A percentile compares a stretch with the other conserved stretches of the same genome.
These are phyloP conservation scores for Primulina tabacum DNA, from an alignment of 257 asterid genomes.

Conservation along the genomic window DNA sequence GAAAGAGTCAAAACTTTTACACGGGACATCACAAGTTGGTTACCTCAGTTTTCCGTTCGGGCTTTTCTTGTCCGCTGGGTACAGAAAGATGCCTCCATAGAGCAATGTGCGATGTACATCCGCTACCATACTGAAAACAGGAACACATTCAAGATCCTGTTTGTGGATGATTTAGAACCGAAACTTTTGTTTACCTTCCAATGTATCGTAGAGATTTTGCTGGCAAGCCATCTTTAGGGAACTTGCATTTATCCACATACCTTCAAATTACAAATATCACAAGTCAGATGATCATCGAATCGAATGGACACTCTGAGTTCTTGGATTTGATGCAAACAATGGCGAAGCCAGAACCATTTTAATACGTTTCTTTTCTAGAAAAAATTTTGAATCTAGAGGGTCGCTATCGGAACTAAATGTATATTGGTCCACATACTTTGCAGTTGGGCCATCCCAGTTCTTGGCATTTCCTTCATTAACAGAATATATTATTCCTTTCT, in stretches of 20 bases:
- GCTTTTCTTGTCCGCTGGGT: conserved; percentile 98
- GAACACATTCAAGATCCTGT: not conserved
- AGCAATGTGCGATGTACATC: conserved; percentile 98
- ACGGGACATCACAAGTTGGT: conserved; percentile 7
- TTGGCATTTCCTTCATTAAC: conserved; percentile 95
- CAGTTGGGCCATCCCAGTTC: conserved; percentile 91
- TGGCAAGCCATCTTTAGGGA: conserved; percentile 80
- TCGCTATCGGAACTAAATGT: not conserved
- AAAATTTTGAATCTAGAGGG: no score
- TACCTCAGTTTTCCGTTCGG: conserved; percentile 88
- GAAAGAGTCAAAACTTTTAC: not conserved
- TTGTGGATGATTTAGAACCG: no score
- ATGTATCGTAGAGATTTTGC: conserved; percentile 89
- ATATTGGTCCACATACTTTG: conserved; percentile 49
- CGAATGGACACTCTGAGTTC: not conserved
- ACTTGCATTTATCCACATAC: conserved; percentile 85
- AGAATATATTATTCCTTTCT: conserved; percentile 81
- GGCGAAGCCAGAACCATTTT: no score
- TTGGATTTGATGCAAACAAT: no score
- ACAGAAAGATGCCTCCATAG: conserved; percentile 95
- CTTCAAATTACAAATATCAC: conserved; percentile 36
- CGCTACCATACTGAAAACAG: conserved; percentile 84
- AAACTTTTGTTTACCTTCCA: conserved; percentile 61
- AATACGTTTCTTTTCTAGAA: no score
- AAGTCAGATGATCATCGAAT: conserved; percentile 3